These are phyloP conservation scores for Stentor roeselii DNA, from an alignment of 73 alveolate species.

Conservation along the genomic window DNA sequence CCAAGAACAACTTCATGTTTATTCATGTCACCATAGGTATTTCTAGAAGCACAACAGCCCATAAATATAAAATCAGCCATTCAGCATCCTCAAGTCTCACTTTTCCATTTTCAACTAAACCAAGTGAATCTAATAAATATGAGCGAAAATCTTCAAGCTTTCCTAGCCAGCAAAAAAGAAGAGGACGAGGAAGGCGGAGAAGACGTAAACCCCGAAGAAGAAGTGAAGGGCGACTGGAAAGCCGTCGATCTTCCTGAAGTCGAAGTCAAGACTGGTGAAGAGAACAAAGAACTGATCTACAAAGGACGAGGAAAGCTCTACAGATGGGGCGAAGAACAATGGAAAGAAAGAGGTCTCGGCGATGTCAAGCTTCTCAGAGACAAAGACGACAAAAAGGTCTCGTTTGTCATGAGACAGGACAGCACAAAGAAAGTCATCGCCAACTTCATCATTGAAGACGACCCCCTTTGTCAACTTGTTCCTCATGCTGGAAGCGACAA, in stretches of 20 bases:
- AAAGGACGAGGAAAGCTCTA: constrained; percentile 65
- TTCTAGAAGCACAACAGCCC: constrained; percentile 2
- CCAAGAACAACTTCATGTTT: no score
- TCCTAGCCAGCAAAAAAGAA: constrained; percentile 36
- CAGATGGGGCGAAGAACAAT: constrained; percentile 76
- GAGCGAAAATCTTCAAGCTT: constrained; percentile 25
- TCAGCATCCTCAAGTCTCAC: no score
- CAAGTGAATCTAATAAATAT: neutral
- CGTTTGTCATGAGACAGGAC: constrained; percentile 80
- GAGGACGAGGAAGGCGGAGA: constrained; percentile 59
- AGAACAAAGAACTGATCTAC: constrained; percentile 72
- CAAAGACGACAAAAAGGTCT: constrained; percentile 67
- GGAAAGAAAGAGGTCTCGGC: constrained; percentile 93
- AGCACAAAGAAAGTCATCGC: constrained; percentile 78
- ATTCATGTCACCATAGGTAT: neutral
- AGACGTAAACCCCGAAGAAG: constrained; percentile 83
- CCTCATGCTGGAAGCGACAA: constrained; percentile 82
- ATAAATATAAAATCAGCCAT: no score
- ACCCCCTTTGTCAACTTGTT: constrained; percentile 71
- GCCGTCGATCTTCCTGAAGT: constrained; percentile 61
- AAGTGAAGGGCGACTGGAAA: constrained; percentile 53
- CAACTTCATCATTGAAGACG: constrained; percentile 70
- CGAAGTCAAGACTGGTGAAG: constrained; percentile 72
- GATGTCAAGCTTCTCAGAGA: constrained; percentile 75
- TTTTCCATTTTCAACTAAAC: neutral